Evolutionary conservation across 805 yeast genomes (phyloP).

Genomic region (Brettanomyces nanus): DNA sequence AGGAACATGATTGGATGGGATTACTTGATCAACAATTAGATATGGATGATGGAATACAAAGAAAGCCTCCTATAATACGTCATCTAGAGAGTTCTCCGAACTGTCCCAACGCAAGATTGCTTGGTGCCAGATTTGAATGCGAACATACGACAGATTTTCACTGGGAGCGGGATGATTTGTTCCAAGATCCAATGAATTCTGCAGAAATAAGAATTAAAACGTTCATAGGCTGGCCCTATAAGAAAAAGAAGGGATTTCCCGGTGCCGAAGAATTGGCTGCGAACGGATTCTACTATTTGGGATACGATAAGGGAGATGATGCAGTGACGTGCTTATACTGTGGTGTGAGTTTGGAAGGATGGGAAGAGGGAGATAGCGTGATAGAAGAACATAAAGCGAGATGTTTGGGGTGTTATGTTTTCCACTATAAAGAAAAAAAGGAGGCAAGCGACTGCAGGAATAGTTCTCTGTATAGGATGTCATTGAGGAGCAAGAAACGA

Average conservation of each 20-base stretch:
- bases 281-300: constrained; percentile 53
- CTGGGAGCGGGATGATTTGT: constrained; percentile 16
- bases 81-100: constrained; percentile 22
- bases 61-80: constrained; percentile 13
- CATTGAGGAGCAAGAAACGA: background rate
- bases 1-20: constrained; percentile 48
- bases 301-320: constrained; percentile 45
- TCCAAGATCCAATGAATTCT: constrained; percentile 30
- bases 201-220: constrained; percentile 29
- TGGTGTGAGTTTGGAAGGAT: constrained; percentile 55
- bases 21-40: background rate
- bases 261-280: constrained; percentile 37
- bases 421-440: constrained; percentile 11
- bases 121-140: constrained; percentile 11
- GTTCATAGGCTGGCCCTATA: constrained; percentile 37
- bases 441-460: background rate
- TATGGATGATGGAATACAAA: constrained; percentile 4
- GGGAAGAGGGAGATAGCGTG: constrained; percentile 65
- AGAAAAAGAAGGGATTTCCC: constrained; percentile 26
- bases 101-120: constrained; percentile 17
- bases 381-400: constrained; percentile 44
- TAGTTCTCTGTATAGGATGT: background rate
- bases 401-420: constrained; percentile 34
- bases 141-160: constrained; percentile 8
- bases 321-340: constrained; percentile 60